Percentiles rank a stretch among this genome's conserved stretches.
phyloP scores from a whole-genome alignment of 805 yeast genomes.

The Yamadazyma phyllophila region DNA sequence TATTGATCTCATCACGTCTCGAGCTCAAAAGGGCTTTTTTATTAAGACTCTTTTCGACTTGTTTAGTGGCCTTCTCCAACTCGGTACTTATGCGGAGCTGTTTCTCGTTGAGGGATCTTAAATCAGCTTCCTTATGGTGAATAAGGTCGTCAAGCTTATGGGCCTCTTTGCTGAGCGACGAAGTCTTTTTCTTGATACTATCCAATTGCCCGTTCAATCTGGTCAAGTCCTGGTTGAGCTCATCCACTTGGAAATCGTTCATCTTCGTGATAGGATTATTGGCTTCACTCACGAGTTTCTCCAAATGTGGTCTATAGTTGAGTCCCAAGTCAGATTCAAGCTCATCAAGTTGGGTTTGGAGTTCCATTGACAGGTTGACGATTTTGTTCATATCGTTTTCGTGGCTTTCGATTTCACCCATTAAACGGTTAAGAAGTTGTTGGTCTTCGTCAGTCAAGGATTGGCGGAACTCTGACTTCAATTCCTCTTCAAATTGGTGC shows the following conservation, averaged over 20 bases:
- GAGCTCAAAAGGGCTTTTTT: slow-evolving; percentile 56
- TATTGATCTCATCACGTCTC: slow-evolving; percentile 70
- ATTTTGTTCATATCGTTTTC: slow-evolving; percentile 43
- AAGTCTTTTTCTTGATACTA: slow-evolving; percentile 26
- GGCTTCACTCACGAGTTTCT: slow-evolving; percentile 11
- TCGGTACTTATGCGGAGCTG: slow-evolving; percentile 54
- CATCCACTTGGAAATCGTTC: slow-evolving; percentile 13
- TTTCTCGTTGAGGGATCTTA: slow-evolving; percentile 50
- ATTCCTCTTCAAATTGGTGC: slow-evolving; percentile 47
- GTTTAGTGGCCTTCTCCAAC: slow-evolving; percentile 59
- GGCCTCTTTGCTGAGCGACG: slow-evolving; percentile 23
- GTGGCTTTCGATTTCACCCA: slow-evolving; percentile 30
- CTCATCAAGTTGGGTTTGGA: slow-evolving; percentile 47
- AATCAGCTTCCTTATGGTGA: slow-evolving; percentile 32
- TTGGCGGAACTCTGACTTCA: slow-evolving; percentile 51
- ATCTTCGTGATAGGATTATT: slow-evolving; percentile 15
- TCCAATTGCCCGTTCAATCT: slow-evolving; percentile 24
- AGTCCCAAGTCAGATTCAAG: slow-evolving; percentile 58
- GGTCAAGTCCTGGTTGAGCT: slow-evolving; percentile 25
- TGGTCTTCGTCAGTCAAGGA: slow-evolving; percentile 52
- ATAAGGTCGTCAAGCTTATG: slow-evolving; percentile 16
- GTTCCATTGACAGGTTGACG: slow-evolving; percentile 36
- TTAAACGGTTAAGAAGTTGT: slow-evolving; percentile 33
- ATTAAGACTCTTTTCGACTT: slow-evolving; percentile 62
- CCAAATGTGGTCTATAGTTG: slow-evolving; percentile 51